Conservation (phyloP, 1,284 basidiomycete genomes). For the Sporisorium reilianum region DNA sequence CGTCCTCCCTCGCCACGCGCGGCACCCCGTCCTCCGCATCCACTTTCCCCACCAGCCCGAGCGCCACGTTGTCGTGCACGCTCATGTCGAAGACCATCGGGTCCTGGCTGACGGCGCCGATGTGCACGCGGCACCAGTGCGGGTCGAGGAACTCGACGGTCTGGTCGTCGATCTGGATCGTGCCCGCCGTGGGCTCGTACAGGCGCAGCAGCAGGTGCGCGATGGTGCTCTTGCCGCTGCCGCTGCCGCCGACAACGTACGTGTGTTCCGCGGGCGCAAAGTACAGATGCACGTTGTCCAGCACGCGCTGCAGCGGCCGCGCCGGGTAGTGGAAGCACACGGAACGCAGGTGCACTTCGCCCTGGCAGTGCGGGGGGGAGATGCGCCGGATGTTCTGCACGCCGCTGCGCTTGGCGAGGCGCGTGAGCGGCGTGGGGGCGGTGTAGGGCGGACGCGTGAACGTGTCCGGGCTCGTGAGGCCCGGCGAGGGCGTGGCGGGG, state of each 20-base stretch:
- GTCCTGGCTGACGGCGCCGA: conserved; percentile 82
- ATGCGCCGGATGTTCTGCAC: conserved; percentile 48
- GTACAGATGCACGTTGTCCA: conserved; percentile 77
- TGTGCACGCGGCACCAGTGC: conserved; percentile 78
- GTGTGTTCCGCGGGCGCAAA: conserved; percentile 88
- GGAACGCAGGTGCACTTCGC: conserved; percentile 82
- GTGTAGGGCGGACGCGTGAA: conserved; percentile 13
- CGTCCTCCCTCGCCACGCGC: conserved; percentile 73
- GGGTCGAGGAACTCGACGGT: conserved; percentile 79
- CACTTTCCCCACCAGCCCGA: conserved; percentile 73
- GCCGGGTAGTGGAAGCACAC: conserved; percentile 90
- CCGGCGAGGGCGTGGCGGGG: conserved; percentile 25
- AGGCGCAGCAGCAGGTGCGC: conserved; percentile 83
- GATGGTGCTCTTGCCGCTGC: conserved; percentile 92
- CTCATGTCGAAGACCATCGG: conserved; percentile 83
- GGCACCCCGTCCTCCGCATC: conserved; percentile 43
- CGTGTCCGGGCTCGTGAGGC: conserved; percentile 18
- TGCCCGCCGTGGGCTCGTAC: conserved; percentile 73
- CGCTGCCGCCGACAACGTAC: conserved; percentile 90
- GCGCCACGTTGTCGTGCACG: conserved; percentile 88
- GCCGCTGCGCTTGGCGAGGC: conserved; percentile 6
- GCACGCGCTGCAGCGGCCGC: conserved; percentile 76
- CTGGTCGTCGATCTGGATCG: conserved; percentile 84
- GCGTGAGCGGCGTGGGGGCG: neutral
- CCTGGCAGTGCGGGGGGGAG: conserved; percentile 70